Percentiles rank a stretch among this genome's conserved stretches.
Conservation (phyloP, 495 filamentous ascomycete genomes). For the Neurospora terricola region DNA sequence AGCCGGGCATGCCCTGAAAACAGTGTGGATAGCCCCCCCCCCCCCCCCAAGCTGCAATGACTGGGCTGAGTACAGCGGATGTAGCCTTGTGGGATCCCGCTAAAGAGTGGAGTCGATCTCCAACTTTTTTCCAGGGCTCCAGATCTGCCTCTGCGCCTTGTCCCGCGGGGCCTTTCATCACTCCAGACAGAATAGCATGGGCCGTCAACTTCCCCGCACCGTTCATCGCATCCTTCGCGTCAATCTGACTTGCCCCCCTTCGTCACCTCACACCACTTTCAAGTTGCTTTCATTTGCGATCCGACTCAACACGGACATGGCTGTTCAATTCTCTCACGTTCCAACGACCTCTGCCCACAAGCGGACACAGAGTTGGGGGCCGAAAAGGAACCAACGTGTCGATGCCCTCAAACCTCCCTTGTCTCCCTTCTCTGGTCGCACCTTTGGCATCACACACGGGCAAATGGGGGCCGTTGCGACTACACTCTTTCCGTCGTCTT, state of each 20-base stretch:
- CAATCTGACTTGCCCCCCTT: neutral
- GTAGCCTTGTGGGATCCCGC: neutral
- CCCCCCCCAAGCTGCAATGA: neutral
- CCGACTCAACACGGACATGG: neutral
- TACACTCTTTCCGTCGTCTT: neutral
- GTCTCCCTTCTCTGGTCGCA: neutral
- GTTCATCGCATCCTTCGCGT: neutral
- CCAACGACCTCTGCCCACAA: neutral
- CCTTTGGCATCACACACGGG: neutral
- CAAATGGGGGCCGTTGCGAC: neutral
- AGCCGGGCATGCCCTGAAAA: neutral
- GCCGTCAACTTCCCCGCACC: neutral
- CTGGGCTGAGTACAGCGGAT: neutral
- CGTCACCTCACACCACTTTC: neutral
- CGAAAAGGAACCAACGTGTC: conserved; percentile 1
- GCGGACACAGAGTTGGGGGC: conserved; percentile 2
- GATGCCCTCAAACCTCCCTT: neutral
- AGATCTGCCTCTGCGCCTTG: neutral
- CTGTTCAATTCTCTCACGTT: neutral
- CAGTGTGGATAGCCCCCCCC: neutral
- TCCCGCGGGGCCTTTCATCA: neutral
- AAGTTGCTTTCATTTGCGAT: neutral
- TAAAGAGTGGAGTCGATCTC: neutral
- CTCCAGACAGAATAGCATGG: too few relatives aligned
- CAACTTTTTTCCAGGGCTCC: neutral